Conservation (phyloP, 148 eudicot genomes). For the Polygonum maritimum region DNA sequence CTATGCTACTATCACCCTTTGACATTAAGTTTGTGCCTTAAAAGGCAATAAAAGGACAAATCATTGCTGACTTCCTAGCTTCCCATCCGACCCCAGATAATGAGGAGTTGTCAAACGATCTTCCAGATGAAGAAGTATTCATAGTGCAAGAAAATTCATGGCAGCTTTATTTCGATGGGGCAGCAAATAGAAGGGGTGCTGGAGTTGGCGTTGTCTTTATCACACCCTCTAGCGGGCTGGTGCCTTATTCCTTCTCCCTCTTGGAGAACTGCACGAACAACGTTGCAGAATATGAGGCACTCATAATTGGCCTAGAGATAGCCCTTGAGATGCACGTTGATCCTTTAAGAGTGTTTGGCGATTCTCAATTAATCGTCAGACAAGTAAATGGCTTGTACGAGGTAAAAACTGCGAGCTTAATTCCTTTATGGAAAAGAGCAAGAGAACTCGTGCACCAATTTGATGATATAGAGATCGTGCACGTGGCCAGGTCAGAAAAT, state of each 20-base stretch:
- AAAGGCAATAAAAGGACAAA: not conserved
- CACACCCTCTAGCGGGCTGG: not conserved
- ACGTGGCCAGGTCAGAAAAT: not conserved
- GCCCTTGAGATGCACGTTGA: not conserved
- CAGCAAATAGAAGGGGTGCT: not conserved
- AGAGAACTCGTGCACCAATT: not conserved
- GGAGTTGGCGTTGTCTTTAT: not conserved
- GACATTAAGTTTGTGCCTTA: not conserved
- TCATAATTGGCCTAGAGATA: not conserved
- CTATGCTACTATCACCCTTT: not conserved
- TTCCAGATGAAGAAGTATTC: not conserved
- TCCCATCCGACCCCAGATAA: not conserved
- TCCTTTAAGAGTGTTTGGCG: not conserved
- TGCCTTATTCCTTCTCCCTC: not conserved
- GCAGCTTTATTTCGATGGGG: not conserved
- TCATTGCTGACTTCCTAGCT: not conserved
- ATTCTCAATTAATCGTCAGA: not conserved
- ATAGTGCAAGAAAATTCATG: not conserved
- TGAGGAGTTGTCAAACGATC: not conserved
- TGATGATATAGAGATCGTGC: not conserved
- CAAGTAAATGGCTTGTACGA: not conserved
- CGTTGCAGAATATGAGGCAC: not conserved
- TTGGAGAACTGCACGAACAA: not conserved
- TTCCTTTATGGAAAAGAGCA: not conserved
- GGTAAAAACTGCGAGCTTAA: not conserved